Conservation (phyloP, 139 green algal genomes). For the Chlorella vulgaris region DNA sequence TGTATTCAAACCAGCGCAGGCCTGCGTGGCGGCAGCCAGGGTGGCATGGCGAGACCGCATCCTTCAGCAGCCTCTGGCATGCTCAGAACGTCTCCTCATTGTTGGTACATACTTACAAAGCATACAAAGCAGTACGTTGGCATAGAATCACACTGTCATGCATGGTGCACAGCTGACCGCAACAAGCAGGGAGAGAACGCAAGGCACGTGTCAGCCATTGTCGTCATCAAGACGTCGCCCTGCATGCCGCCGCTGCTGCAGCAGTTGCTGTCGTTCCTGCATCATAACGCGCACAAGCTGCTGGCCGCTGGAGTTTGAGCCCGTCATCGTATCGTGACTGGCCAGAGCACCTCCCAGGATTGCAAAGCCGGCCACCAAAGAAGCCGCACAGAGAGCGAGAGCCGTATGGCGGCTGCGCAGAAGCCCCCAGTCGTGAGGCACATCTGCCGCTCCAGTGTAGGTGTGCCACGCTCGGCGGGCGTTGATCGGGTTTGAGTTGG, state of each 20-base stretch:
- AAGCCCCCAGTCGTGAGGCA: not conserved
- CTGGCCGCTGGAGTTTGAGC: not conserved
- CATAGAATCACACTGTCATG: not conserved
- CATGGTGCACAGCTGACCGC: not conserved
- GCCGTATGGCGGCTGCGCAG: not conserved
- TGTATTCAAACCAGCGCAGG: no score
- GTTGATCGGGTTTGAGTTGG: no score
- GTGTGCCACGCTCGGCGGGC: not conserved
- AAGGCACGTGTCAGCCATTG: no score
- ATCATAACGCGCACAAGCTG: slow-evolving; percentile 4
- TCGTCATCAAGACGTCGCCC: not conserved
- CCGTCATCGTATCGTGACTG: not conserved
- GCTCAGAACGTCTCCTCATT: no score
- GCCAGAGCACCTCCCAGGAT: not conserved
- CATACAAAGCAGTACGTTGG: no score
- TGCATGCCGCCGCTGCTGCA: not conserved
- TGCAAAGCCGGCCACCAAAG: not conserved
- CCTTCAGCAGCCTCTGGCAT: no score
- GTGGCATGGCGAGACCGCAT: no score
- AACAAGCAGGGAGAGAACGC: not conserved
- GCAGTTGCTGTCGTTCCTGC: not conserved
- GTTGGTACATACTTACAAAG: no score
- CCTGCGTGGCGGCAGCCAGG: no score
- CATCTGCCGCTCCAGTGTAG: not conserved
- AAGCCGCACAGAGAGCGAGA: not conserved